Conservation (phyloP, 2,329 filamentous ascomycete genomes). For the Ilyonectria destructans region DNA sequence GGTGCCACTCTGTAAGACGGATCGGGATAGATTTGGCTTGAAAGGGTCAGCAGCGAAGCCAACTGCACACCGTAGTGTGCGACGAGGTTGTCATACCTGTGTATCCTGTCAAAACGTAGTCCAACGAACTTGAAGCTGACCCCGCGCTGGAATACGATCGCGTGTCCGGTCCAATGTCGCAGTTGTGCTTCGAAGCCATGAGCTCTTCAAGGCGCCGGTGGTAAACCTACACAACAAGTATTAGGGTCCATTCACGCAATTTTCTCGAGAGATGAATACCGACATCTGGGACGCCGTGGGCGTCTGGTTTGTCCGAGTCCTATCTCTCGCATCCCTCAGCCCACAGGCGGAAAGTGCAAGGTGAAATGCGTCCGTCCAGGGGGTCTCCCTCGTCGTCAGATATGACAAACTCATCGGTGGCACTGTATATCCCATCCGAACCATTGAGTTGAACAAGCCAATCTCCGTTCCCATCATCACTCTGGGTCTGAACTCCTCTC, state of each 20-base stretch:
- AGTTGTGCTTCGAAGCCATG: not conserved
- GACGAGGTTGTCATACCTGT: not conserved
- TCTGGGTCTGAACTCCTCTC: not conserved
- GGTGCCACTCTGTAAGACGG: constrained; percentile 28
- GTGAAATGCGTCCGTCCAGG: constrained; percentile 56
- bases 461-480: not conserved
- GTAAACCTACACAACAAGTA: constrained; percentile 2
- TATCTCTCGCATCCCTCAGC: constrained; percentile 55
- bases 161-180: not conserved
- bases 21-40: constrained; percentile 14
- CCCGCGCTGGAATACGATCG: not conserved
- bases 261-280: not conserved
- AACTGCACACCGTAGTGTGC: not conserved
- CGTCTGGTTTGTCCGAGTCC: constrained; percentile 39
- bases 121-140: constrained; percentile 9
- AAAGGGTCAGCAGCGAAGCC: not conserved
- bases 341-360: constrained; percentile 60
- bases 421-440: not conserved
- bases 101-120: constrained; percentile 20
- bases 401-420: constrained; percentile 45
- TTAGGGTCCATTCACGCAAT: not conserved
- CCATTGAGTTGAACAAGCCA: not conserved
- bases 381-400: constrained; percentile 61
- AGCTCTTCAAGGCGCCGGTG: constrained; percentile 19
- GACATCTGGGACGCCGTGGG: constrained; percentile 26